Base-by-base conservation (phyloP, 495 filamentous ascomycete species). In the Thermochaetoides thermophila region DNA sequence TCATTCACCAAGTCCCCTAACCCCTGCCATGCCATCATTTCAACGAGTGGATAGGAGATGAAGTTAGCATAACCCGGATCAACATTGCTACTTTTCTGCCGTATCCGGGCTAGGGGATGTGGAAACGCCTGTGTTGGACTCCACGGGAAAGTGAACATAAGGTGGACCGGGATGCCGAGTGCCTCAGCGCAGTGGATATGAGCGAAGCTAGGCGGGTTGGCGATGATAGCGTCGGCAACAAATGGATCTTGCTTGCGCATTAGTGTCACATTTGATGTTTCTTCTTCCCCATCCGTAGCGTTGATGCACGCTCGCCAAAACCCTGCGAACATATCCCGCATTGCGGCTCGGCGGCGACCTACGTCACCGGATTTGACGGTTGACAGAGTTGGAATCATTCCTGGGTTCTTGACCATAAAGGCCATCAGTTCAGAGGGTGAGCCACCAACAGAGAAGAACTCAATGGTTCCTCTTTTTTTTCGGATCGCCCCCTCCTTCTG, bases 111-210 rank as follows among this genome's bases (percentile, higher is more conserved):
- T 17, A 84, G 55, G 3, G 78, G 78, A 42, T 84, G 78, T 1
- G 78, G 76, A 39, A 83, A 81, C 5, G 69, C 64, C 35, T 67
- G 66, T 0, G 78, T 83, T 0, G 74, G 70, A 7, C 68, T 75
- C 42, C 74, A 78, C n/a, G 74, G 74, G 37, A 79, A 85, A 11
- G 81, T 86, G 55, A 86, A 87, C 75, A 87, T 84, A 35, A 87
- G 51, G 53, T 84, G 78, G 4, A 87, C 55, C 7, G 81, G 80
- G 16, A 86, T 69, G 0, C 81, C 81, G 32, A 89, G 53, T 45
- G 74, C 75, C 52, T 89, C 76, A n/a, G 81, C 81, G 40, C 78
- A 77, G 55, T 84, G 80, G 4, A 86, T 57, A 52, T 85, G 81
- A 9, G 78, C 78, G 49, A 85, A 84, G 50, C 77, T 78, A 0